Evolutionary conservation across 192 early-diverging fungal genomes (phyloP).

Genomic region (Coemansia sp.): DNA sequence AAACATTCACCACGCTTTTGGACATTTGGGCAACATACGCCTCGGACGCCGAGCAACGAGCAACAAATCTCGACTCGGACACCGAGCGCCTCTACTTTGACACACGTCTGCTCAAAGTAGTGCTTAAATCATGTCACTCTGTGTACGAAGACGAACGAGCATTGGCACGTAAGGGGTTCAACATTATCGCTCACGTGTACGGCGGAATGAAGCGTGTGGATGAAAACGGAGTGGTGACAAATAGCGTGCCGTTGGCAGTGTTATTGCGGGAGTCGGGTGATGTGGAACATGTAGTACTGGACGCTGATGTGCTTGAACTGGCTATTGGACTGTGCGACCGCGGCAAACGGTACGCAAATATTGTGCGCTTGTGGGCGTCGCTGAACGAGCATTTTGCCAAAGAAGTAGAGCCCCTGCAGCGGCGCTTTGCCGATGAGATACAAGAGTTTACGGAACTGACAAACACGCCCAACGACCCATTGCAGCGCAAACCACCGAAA

Average conservation of each 20-base stretch:
- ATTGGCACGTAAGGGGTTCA: constrained; percentile 39
- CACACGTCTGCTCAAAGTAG: constrained; percentile 19
- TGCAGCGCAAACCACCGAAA: not conserved
- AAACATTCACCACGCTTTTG: constrained; percentile 24
- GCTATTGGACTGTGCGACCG: constrained; percentile 36
- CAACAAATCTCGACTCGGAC: not conserved
- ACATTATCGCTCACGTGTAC: constrained; percentile 34
- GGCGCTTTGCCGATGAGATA: not conserved
- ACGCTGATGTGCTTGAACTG: constrained; percentile 31
- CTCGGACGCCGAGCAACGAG: constrained; percentile 29
- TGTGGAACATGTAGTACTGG: constrained; percentile 8
- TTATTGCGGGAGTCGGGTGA: constrained; percentile 5
- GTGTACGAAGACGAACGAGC: constrained; percentile 32
- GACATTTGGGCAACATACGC: constrained; percentile 24
- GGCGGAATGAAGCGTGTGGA: constrained; percentile 19
- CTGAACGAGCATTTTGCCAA: constrained; percentile 27
- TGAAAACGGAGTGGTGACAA: not conserved
- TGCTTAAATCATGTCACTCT: constrained; percentile 43
- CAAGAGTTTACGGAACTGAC: not conserved
- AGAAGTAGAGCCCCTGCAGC: constrained; percentile 13
- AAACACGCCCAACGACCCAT: not conserved
- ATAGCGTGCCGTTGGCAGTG: constrained; percentile 15
- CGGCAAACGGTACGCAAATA: constrained; percentile 38
- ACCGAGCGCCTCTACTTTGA: not conserved
- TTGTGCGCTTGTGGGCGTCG: constrained; percentile 48